These are phyloP conservation scores for Penicillium crustosum DNA, from an alignment of 2,329 filamentous ascomycete genomes.

Conservation along the genomic window DNA sequence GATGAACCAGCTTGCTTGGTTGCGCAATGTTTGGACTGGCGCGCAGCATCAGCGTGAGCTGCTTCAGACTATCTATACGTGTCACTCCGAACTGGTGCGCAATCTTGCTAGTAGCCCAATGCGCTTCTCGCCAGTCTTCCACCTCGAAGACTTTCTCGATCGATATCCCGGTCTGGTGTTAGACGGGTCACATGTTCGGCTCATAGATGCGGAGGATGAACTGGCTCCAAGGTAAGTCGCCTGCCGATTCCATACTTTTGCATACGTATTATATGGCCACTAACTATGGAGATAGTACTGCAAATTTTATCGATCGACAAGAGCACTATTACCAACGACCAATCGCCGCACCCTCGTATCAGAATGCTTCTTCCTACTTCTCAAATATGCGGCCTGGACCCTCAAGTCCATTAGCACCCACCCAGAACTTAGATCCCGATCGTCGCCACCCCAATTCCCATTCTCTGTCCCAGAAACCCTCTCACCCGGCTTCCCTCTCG, in stretches of 20 bases:
- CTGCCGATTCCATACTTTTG: background rate
- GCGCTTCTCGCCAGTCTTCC: conserved; percentile 75
- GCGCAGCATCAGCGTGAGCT: conserved; percentile 79
- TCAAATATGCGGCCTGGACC: conserved; percentile 11
- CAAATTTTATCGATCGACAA: conserved; percentile 19
- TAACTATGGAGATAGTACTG: conserved; percentile 3
- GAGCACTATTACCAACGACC: conserved; percentile 21
- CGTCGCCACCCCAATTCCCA: conserved; percentile 11
- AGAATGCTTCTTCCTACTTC: conserved; percentile 16
- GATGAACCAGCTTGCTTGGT: conserved; percentile 75
- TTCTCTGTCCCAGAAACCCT: conserved; percentile 3
- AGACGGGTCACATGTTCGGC: conserved; percentile 71
- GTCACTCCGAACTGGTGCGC: conserved; percentile 78
- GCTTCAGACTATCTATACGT: conserved; percentile 72
- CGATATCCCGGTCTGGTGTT: conserved; percentile 72
- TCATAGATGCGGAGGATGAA: conserved; percentile 66
- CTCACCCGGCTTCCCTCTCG: conserved; percentile 8
- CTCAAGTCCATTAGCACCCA: conserved; percentile 5
- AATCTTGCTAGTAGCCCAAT: conserved; percentile 66
- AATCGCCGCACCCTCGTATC: conserved; percentile 18
- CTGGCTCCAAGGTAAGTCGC: conserved; percentile 15
- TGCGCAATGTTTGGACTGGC: conserved; percentile 73
- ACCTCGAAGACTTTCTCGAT: conserved; percentile 85
- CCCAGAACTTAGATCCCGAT: conserved; percentile 13
- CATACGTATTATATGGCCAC: background rate